phyloP scores from a whole-genome alignment of 2,329 filamentous ascomycete species.

The Trichoderma asperellum region DNA sequence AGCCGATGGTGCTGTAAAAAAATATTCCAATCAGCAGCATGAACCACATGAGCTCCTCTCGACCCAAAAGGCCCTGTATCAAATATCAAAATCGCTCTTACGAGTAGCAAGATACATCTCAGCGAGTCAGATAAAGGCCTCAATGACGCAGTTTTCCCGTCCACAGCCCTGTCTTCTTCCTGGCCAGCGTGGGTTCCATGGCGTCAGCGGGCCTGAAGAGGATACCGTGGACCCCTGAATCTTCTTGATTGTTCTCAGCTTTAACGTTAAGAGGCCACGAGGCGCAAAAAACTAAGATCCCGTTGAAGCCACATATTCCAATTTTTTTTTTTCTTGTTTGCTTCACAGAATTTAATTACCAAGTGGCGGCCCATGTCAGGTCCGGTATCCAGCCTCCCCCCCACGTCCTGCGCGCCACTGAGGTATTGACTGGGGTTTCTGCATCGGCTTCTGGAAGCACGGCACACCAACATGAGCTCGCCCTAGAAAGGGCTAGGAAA shows the following conservation, averaged over 20 bases:
- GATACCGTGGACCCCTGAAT: background rate
- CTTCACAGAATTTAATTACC: conserved; percentile 29
- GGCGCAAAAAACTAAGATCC: background rate
- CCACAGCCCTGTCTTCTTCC: background rate
- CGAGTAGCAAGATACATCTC: background rate
- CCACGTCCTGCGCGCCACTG: conserved; percentile 13
- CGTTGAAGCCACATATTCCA: conserved; percentile 1
- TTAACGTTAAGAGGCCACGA: background rate
- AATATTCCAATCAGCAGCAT: background rate
- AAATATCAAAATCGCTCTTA: background rate
- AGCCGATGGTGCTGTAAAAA: background rate
- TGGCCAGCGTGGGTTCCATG: conserved; percentile 2
- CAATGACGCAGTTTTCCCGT: conserved; percentile 13
- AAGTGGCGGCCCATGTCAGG: conserved; percentile 20
- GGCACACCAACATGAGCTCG: conserved; percentile 26
- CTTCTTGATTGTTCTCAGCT: background rate
- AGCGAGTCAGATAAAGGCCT: conserved; percentile 17
- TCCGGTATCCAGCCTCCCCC: conserved; percentile 16
- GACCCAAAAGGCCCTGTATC: background rate
- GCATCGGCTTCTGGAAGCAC: conserved; percentile 31
- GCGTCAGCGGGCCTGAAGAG: conserved; percentile 10
- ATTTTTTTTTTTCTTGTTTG: background rate
- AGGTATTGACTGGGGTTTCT: conserved; percentile 20
- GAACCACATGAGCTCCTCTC: background rate
- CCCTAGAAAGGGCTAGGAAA: conserved; percentile 12